Conservation (phyloP, 129 eudicot species). For the Arctium lappa region DNA sequence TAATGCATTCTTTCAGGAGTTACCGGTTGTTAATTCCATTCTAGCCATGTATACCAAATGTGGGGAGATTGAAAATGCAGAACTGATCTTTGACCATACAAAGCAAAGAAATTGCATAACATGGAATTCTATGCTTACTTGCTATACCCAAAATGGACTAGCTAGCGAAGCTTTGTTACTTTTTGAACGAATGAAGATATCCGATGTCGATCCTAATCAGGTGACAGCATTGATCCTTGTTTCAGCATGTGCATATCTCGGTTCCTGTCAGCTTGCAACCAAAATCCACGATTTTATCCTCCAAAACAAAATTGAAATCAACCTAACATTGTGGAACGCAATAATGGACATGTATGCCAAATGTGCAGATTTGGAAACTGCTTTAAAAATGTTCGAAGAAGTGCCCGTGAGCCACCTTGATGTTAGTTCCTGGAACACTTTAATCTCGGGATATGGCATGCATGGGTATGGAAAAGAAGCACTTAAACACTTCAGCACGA, state of each 20-base stretch:
- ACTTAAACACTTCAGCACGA: constrained; percentile 24
- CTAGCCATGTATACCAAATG: constrained; percentile 47
- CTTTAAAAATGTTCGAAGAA: constrained; percentile 28
- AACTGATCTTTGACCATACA: constrained; percentile 15
- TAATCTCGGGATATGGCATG: constrained; percentile 50
- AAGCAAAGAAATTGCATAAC: constrained; percentile 20
- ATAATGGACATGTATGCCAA: constrained; percentile 66
- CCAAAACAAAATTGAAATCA: constrained; percentile 24
- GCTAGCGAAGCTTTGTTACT: constrained; percentile 47
- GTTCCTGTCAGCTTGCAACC: constrained; percentile 21
- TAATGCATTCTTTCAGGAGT: constrained; percentile 20
- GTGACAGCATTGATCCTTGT: constrained; percentile 36
- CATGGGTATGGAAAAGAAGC: constrained; percentile 53
- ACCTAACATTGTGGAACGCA: constrained; percentile 37
- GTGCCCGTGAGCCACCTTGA: constrained; percentile 32
- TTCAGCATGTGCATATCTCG: constrained; percentile 34
- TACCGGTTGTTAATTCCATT: constrained; percentile 40
- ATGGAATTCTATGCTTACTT: constrained; percentile 39
- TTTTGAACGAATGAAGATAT: constrained; percentile 32
- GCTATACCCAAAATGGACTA: constrained; percentile 24
- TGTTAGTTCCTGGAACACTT: constrained; percentile 55
- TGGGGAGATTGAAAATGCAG: constrained; percentile 34
- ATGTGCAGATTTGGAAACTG: constrained; percentile 44
- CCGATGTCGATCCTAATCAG: constrained; percentile 24
- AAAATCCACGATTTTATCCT: constrained; percentile 25